A percentile compares a stretch with the other conserved stretches of the same genome.
Conservation (phyloP, 2,329 filamentous ascomycete species). For the Trichoderma sp. region DNA sequence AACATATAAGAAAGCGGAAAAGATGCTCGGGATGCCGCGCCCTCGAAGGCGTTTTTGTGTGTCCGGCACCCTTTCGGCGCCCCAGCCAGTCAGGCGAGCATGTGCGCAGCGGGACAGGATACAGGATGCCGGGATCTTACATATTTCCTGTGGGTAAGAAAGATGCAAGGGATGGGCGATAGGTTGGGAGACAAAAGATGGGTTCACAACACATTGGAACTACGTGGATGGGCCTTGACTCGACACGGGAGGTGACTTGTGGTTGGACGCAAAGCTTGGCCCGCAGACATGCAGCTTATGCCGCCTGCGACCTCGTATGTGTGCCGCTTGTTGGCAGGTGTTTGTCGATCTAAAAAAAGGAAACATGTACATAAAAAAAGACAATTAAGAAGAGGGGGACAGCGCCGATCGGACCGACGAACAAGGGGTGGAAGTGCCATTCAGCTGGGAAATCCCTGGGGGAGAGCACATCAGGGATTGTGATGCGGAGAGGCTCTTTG, state of each 20-base stretch:
- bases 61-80: neutral
- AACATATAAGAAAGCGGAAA: neutral
- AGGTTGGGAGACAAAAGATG: neutral
- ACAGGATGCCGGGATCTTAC: neutral
- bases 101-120: neutral
- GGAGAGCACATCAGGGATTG: neutral
- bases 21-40: neutral
- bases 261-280: constrained; percentile 2
- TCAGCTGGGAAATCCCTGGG: neutral
- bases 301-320: constrained; percentile 14
- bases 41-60: neutral
- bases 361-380: neutral
- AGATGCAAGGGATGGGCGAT: neutral
- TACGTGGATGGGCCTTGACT: constrained; percentile 5
- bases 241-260: constrained; percentile 15
- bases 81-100: constrained; percentile 2
- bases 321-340: neutral
- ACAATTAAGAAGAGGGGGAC: neutral
- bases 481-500: neutral
- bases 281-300: constrained; percentile 13
- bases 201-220: neutral
- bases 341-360: constrained; percentile 2
- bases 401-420: neutral
- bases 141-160: neutral
- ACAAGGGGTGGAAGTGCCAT: neutral